phyloP scores from a whole-genome alignment of 805 yeast species.

The Hanseniaspora jakobsenii region DNA sequence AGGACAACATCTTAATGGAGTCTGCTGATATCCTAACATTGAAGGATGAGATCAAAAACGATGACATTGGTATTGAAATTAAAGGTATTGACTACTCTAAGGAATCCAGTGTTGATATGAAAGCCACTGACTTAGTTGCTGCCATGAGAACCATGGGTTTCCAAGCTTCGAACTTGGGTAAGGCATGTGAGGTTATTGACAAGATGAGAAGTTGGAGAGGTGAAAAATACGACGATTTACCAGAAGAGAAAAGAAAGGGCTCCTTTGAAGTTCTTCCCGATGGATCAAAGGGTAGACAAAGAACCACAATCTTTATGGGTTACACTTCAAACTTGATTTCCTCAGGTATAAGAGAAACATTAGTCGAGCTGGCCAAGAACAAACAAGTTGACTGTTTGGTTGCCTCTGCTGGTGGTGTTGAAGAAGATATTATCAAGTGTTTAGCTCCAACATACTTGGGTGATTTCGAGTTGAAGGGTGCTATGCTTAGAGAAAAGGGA shows the following conservation, averaged over 20 bases:
- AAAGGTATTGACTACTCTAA: slow-evolving; percentile 82
- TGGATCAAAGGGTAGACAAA: slow-evolving; percentile 48
- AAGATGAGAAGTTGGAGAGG: slow-evolving; percentile 94
- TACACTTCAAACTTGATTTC: slow-evolving; percentile 92
- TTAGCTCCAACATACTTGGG: slow-evolving; percentile 94
- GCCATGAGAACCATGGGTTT: slow-evolving; percentile 95
- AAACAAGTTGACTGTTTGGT: slow-evolving; percentile 91
- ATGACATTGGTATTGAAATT: slow-evolving; percentile 55
- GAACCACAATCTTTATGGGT: slow-evolving; percentile 87
- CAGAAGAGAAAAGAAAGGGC: slow-evolving; percentile 61
- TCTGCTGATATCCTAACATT: slow-evolving; percentile 53
- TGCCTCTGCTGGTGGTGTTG: slow-evolving; percentile 96
- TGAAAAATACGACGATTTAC: slow-evolving; percentile 51
- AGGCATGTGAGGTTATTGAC: slow-evolving; percentile 85
- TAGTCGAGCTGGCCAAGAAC: slow-evolving; percentile 80
- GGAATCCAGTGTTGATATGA: slow-evolving; percentile 61
- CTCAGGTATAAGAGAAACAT: slow-evolving; percentile 84
- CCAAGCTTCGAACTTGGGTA: slow-evolving; percentile 77
- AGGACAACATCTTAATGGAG: slow-evolving; percentile 82
- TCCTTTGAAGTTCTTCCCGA: slow-evolving; percentile 46
- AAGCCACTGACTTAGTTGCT: slow-evolving; percentile 63
- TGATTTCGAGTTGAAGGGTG: slow-evolving; percentile 73
- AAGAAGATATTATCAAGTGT: slow-evolving; percentile 93
- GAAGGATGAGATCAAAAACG: slow-evolving; percentile 34
- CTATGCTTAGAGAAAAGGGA: slow-evolving; percentile 78